Base-by-base conservation (phyloP, 257 asterid genomes). In the Paulownia fortunei region DNA sequence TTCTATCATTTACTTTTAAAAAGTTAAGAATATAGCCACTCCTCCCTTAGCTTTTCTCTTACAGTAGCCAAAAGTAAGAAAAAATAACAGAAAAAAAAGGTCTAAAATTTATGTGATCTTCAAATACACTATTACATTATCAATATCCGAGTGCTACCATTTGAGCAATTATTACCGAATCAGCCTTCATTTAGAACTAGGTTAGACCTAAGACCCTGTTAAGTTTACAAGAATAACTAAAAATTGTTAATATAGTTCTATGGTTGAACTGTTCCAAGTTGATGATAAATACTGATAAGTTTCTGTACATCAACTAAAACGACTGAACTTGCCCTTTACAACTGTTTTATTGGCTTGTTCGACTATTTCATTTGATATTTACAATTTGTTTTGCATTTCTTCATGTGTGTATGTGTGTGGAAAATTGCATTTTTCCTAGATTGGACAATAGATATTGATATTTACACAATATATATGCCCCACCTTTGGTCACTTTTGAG, bases 241-340 rank as follows among this genome's bases (percentile, higher is more conserved):
- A 41, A 16, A 44, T 18, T 39, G 27, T 13, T 12, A 46, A 54
- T 24, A 18, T 13, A 23, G 16, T 47, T 69, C 8, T 69, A 69
- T 69, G 74, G 36, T 37, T 54, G 68, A 72, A 37, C 36, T 34
- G 2, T 72, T 37, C 51, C 7, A 36, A 55, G 18, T 72, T 32
- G 42, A 19, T 47, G 36, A 27, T 49, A 18, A 42, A 16, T 51
- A 47, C 10, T 47, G 36, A 26, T 54, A 4, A 32, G 19, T 8
- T 15, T 19, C 36, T 39, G 49, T 21, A 6, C 61, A 41, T 55
- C 49, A 7, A 37, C 30, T 23, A 68, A 32, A 52, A 32, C 2
- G 12, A 37, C 7, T 42, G 51, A 39, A 18, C 69, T 30, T 27
- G 23, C 58, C 54, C 24, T 15, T 44, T 26, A 16, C 30, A 6